These are phyloP conservation scores for Trichophyton verrucosum DNA, from an alignment of 2,329 filamentous ascomycete genomes.

Conservation along the genomic window DNA sequence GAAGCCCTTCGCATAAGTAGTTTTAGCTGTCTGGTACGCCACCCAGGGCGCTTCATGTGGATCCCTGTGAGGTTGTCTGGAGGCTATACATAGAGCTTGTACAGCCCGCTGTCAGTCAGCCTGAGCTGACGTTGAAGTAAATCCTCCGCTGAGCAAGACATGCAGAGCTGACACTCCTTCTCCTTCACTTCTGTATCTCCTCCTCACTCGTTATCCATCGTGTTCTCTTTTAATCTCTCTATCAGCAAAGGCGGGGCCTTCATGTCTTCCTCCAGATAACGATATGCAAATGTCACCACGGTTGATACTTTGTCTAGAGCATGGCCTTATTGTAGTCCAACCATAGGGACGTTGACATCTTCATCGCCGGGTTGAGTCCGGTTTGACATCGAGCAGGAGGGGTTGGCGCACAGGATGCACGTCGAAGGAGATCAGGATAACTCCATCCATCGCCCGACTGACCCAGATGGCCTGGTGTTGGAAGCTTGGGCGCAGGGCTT, in stretches of 20 bases:
- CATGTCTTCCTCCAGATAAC: background rate
- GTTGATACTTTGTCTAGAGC: background rate
- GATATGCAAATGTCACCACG: background rate
- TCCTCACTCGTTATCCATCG: background rate
- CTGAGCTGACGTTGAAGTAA: background rate
- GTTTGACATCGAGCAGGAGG: background rate
- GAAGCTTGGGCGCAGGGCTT: conserved; percentile 40
- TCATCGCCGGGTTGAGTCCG: background rate
- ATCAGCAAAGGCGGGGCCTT: background rate
- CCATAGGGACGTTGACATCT: background rate
- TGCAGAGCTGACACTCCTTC: background rate
- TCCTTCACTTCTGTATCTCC: background rate
- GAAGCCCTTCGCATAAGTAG: background rate
- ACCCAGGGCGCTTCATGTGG: background rate
- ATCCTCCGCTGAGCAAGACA: background rate
- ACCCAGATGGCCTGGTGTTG: conserved; percentile 27
- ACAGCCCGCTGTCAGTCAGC: background rate
- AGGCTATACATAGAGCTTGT: conserved; percentile 2
- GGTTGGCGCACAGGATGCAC: background rate
- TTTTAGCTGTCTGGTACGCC: background rate
- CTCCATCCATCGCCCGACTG: conserved; percentile 10
- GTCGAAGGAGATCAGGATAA: background rate
- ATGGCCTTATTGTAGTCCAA: background rate
- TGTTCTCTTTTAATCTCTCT: background rate
- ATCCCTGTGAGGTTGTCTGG: background rate